Evolutionary conservation across 192 early-diverging fungal species (phyloP).

Genomic region (Backusella psychrophila): DNA sequence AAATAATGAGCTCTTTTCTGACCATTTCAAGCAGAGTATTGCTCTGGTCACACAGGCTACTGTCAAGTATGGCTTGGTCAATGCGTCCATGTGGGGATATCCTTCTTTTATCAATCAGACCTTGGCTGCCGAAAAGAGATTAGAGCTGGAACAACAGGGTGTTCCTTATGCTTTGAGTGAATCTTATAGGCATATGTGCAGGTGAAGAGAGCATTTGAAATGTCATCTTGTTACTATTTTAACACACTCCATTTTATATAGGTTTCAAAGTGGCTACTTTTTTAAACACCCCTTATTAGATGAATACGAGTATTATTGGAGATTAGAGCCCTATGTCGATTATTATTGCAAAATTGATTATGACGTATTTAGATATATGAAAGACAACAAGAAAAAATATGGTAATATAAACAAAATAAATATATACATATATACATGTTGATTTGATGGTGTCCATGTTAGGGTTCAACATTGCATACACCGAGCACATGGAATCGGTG

Average conservation of each 20-base stretch:
- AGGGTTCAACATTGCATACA: constrained; percentile 72
- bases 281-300: constrained; percentile 67
- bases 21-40: constrained; percentile 60
- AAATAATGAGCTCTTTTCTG: constrained; percentile 73
- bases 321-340: constrained; percentile 79
- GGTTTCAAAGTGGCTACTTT: constrained; percentile 76
- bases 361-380: constrained; percentile 82
- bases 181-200: constrained; percentile 77
- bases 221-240: too few relatives aligned
- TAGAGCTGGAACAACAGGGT: constrained; percentile 47
- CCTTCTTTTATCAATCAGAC: constrained; percentile 75
- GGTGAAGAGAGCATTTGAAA: background rate
- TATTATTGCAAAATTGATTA: constrained; percentile 77
- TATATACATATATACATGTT: background rate
- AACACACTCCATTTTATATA: background rate
- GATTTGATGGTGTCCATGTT: background rate
- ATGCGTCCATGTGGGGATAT: constrained; percentile 69
- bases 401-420: constrained; percentile 30
- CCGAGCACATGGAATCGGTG: constrained; percentile 67
- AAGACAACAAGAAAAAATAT: constrained; percentile 74
- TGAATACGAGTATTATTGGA: constrained; percentile 83
- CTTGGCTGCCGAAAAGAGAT: constrained; percentile 46
- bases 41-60: constrained; percentile 51
- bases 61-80: constrained; percentile 54
- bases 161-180: constrained; percentile 63